Evolutionary conservation across 208 protist species (phyloP), one percentile per base, ranked within the genome.

Genomic region (Trypanosoma avium): DNA sequence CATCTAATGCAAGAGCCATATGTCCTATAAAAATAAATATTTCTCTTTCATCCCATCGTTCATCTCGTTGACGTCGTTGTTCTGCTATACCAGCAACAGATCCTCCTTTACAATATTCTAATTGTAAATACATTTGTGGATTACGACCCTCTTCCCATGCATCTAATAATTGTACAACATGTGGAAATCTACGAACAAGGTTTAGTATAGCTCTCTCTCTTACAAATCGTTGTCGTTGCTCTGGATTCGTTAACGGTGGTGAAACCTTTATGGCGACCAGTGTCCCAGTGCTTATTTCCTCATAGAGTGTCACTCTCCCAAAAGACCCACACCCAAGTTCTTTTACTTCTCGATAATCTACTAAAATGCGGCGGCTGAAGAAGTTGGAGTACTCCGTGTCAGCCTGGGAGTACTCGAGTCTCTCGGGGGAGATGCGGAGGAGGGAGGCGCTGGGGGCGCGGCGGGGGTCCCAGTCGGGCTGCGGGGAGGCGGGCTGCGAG

Each of bases 21-120:
- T 98, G 93, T 8, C 59, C 61, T 29, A 97, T 66, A 35, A 96
- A 93, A 24, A 79, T 65, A 24, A 85, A 73, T 62, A 96, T 61
- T 64, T 96, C 90, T 32, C 69, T 55, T 78, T 93, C 90, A 30
- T 72, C 42, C 86, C 90, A 95, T 4, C 27, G 15, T 54, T 86
- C 75, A 2, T 66, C 60, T 13, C 64, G 60, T 5, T n/a, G 48
- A 7, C 86, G 90, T 50, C 73, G 75, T 27, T 38, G 54, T 33
- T 65, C 75, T 45, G 86, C 86, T 17, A 79, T 27, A 10, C 70
- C 73, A 0, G 90, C 84, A 4, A 95, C 76, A 30, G 79, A 90
- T 21, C 90, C 90, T 21, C 86, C 86, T 7, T 79, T 79, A 56
- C 90, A 95, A 73, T 92, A 95, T 72, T 93, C 82, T 27, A 95